These are phyloP conservation scores for Pseudocercospora vitis DNA, from an alignment of 2,329 filamentous ascomycete species.

Conservation along the genomic window DNA sequence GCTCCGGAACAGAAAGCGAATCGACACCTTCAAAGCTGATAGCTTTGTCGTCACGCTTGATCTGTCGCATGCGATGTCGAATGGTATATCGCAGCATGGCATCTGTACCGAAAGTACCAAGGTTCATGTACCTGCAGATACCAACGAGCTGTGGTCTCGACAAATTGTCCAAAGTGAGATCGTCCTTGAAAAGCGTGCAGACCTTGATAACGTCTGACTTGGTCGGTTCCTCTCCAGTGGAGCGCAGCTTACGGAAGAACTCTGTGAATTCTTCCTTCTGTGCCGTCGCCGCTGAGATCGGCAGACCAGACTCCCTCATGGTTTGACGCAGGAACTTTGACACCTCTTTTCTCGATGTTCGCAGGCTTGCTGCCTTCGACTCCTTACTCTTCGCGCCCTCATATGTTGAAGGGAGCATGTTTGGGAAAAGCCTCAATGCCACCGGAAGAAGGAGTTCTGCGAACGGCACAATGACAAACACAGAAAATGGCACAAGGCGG, in stretches of 20 bases:
- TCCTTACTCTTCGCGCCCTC: conserved; percentile 90
- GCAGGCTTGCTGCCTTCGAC: conserved; percentile 75
- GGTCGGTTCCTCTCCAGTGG: conserved; percentile 86
- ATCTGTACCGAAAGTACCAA: conserved; percentile 95
- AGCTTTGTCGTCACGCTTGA: conserved; percentile 94
- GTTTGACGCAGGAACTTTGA: conserved; percentile 87
- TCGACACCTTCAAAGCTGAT: conserved; percentile 94
- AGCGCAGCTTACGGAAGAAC: conserved; percentile 94
- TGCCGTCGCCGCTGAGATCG: conserved; percentile 77
- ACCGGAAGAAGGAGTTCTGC: conserved; percentile 90
- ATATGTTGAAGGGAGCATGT: conserved; percentile 94
- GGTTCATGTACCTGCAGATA: conserved; percentile 98
- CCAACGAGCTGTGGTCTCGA: conserved; percentile 93
- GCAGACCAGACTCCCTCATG: conserved; percentile 87
- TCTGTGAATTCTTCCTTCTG: conserved; percentile 92
- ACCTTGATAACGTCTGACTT: conserved; percentile 94
- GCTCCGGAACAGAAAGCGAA: conserved; percentile 85
- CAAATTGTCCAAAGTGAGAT: conserved; percentile 93
- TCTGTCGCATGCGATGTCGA: conserved; percentile 96
- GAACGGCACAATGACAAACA: conserved; percentile 95
- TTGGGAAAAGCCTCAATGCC: conserved; percentile 92
- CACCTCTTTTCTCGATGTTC: conserved; percentile 88
- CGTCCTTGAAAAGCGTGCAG: conserved; percentile 98
- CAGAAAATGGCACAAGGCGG: conserved; percentile 90
- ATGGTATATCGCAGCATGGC: conserved; percentile 97